A percentile compares a stretch with the other conserved stretches of the same genome.
Evolutionary conservation across 257 asterid species (phyloP).

Genomic region (Solanum bukasovii): DNA sequence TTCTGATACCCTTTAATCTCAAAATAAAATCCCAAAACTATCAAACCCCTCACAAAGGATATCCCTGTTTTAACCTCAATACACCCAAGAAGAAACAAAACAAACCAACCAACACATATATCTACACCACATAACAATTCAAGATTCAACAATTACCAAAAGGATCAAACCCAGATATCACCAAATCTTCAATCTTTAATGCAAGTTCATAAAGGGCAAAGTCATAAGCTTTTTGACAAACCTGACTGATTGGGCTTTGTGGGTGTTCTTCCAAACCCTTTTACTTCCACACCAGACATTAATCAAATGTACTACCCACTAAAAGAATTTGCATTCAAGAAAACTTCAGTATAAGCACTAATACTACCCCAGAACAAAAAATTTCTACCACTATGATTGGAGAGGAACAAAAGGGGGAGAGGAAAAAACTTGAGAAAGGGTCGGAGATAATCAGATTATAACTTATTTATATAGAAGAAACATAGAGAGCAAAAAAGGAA

Average conservation of each 20-base stretch:
- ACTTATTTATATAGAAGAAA: background rate
- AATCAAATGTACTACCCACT: slow-evolving; percentile 14
- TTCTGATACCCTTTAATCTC: background rate
- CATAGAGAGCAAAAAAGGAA: background rate
- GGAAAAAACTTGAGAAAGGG: slow-evolving; percentile 14
- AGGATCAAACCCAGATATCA: slow-evolving; percentile 5
- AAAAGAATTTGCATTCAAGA: slow-evolving; percentile 28
- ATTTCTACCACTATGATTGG: background rate
- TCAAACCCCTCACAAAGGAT: background rate
- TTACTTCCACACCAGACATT: slow-evolving; percentile 10
- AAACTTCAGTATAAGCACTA: background rate
- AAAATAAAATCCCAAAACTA: slow-evolving; percentile 5
- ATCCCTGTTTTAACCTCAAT: slow-evolving; percentile 10
- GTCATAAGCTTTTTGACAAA: slow-evolving; percentile 14
- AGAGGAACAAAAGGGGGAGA: background rate
- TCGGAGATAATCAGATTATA: slow-evolving; percentile 13
- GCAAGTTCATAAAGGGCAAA: slow-evolving; percentile 14
- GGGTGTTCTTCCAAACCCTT: slow-evolving; percentile 21
- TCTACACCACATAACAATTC: background rate
- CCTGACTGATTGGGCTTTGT: slow-evolving; percentile 7
- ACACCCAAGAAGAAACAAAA: background rate
- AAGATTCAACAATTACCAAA: background rate
- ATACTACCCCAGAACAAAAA: background rate
- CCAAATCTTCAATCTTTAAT: slow-evolving; percentile 22
- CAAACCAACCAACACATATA: background rate